Evolutionary conservation across 768 basidiomycete genomes (phyloP).

Genomic region (Termitomyces titanicus): DNA sequence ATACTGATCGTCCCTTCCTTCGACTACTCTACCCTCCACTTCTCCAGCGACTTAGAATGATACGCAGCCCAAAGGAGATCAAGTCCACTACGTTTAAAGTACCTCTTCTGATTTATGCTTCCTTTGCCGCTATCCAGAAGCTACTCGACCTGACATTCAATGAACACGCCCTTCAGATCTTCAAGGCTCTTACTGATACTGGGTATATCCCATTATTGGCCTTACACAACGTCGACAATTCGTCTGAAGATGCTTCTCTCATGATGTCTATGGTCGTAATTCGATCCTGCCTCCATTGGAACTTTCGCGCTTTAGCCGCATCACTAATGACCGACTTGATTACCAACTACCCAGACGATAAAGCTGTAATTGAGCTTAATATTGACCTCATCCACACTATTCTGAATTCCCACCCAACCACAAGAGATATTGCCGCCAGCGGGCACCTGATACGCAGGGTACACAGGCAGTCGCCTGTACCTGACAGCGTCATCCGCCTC

Average conservation of each 20-base stretch:
- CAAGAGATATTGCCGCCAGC: slow-evolving; percentile 34
- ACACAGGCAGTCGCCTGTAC: slow-evolving; percentile 34
- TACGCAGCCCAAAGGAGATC: slow-evolving; percentile 21
- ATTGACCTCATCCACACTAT: slow-evolving; percentile 42
- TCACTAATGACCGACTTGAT: slow-evolving; percentile 32
- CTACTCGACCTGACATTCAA: slow-evolving; percentile 33
- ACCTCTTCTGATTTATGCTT: slow-evolving; percentile 29
- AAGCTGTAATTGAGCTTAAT: slow-evolving; percentile 30
- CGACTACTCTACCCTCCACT: slow-evolving; percentile 29
- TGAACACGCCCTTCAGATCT: slow-evolving; percentile 39
- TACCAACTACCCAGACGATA: slow-evolving; percentile 12
- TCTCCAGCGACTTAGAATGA: slow-evolving; percentile 17
- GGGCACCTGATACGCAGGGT: slow-evolving; percentile 37
- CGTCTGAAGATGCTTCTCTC: slow-evolving; percentile 37
- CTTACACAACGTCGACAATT: slow-evolving; percentile 32
- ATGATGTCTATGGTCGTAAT: slow-evolving; percentile 49
- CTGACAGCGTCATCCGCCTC: slow-evolving; percentile 38
- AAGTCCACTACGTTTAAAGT: slow-evolving; percentile 33
- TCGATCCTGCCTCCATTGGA: slow-evolving; percentile 51
- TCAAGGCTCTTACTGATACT: slow-evolving; percentile 43
- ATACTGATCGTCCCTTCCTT: slow-evolving; percentile 19
- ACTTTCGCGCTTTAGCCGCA: slow-evolving; percentile 43
- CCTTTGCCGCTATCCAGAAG: slow-evolving; percentile 42
- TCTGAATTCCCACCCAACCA: slow-evolving; percentile 29
- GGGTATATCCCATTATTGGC: slow-evolving; percentile 45